phyloP scores from a whole-genome alignment of 805 yeast genomes.

The Ogataea glucozyma region DNA sequence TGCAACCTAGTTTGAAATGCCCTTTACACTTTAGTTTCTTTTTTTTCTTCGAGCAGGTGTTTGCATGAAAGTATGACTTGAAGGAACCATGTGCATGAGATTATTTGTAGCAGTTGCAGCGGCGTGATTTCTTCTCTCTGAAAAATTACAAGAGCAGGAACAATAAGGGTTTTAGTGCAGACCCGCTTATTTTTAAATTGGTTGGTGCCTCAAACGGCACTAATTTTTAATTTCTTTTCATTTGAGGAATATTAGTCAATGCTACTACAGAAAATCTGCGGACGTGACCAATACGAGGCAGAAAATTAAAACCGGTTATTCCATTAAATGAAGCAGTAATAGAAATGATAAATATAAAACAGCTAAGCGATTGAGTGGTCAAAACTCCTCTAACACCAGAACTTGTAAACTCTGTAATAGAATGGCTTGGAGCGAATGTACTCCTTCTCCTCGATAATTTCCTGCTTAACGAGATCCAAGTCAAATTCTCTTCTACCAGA shows the following conservation, averaged over 20 bases:
- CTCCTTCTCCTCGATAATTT: slow-evolving; percentile 58
- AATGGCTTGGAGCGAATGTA: slow-evolving; percentile 46
- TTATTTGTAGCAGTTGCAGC: too few species aligned
- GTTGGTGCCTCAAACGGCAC: slow-evolving; percentile 2
- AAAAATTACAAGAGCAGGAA: neutral
- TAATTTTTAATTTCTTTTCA: too few species aligned
- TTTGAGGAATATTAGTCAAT: too few species aligned
- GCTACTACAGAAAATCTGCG: too few species aligned
- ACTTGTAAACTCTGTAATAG: slow-evolving; percentile 51
- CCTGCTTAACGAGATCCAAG: slow-evolving; percentile 55
- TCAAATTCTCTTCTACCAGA: slow-evolving; percentile 65
- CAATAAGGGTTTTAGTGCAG: neutral
- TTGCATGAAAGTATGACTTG: too few species aligned
- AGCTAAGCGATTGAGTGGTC: neutral
- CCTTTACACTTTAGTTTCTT: too few species aligned
- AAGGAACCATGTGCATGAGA: too few species aligned
- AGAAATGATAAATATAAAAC: neutral
- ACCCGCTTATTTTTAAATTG: neutral
- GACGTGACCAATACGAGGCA: too few species aligned
- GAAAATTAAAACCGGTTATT: neutral
- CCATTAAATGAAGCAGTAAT: neutral
- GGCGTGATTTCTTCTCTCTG: too few species aligned
- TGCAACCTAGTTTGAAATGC: too few species aligned
- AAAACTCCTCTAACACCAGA: slow-evolving; percentile 49
- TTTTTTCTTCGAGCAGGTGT: too few species aligned